Evolutionary conservation across 148 eudicot genomes (phyloP).

Genomic region (Selenicereus undatus): DNA sequence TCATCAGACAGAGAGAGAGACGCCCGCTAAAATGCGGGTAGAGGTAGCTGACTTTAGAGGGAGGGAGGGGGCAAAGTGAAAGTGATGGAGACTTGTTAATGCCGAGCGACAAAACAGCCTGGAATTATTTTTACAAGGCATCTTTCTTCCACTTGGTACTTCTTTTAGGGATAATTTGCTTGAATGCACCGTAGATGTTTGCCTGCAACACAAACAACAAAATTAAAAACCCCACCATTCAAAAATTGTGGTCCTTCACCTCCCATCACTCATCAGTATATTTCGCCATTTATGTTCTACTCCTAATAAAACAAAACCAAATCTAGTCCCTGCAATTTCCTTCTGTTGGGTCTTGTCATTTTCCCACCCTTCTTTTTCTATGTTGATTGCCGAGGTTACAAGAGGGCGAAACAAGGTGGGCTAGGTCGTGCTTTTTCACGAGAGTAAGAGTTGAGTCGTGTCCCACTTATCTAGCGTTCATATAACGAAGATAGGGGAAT

Average conservation of each 20-base stretch:
- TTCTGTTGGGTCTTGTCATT: background rate
- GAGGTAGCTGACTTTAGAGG: background rate
- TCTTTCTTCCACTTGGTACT: constrained; percentile 34
- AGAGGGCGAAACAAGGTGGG: too few relatives aligned
- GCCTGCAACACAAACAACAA: constrained; percentile 29
- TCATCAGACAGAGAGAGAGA: background rate
- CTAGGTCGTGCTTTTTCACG: too few relatives aligned
- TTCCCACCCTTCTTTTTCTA: too few relatives aligned
- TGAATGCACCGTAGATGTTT: constrained; percentile 42
- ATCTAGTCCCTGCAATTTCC: background rate
- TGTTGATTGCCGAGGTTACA: too few relatives aligned
- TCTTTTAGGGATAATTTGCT: constrained; percentile 51
- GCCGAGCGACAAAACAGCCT: background rate
- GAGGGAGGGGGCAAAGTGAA: constrained; percentile 14
- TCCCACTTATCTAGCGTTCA: too few relatives aligned
- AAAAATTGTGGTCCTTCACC: background rate
- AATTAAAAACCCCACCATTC: background rate
- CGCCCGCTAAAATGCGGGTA: background rate
- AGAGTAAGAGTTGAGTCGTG: too few relatives aligned
- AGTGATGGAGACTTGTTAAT: constrained; percentile 25
- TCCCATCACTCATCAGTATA: background rate
- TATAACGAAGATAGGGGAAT: too few relatives aligned
- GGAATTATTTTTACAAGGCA: constrained; percentile 4
- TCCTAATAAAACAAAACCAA: background rate
- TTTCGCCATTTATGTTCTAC: background rate